Conservation (phyloP, 768 basidiomycete species). For the Lactarius sp. region DNA sequence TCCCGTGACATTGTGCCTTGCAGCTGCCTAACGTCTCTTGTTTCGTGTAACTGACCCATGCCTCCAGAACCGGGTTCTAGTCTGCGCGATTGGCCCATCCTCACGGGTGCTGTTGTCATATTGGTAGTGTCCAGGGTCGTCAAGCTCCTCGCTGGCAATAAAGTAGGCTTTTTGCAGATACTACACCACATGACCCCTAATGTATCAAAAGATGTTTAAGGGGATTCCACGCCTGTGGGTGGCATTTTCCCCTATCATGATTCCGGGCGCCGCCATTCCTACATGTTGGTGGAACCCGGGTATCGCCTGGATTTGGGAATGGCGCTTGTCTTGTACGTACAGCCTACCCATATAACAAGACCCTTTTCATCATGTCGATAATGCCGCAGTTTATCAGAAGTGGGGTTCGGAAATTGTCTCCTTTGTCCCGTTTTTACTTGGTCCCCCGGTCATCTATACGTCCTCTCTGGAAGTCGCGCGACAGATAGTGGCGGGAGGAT, state of each 20-base stretch:
- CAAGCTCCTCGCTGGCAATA: neutral
- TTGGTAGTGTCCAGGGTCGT: neutral
- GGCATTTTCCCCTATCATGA: neutral
- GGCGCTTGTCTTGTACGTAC: conserved; percentile 3
- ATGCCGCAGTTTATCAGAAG: neutral
- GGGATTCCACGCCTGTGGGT: neutral
- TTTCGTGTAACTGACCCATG: neutral
- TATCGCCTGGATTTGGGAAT: neutral
- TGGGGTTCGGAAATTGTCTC: conserved; percentile 1
- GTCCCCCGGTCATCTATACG: neutral
- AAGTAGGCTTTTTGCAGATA: neutral
- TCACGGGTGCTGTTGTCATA: neutral
- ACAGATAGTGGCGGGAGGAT: neutral
- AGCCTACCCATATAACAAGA: neutral
- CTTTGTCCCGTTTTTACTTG: neutral
- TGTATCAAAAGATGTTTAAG: neutral
- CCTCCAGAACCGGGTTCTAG: neutral
- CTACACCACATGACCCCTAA: neutral
- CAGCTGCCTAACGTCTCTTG: neutral
- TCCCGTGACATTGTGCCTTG: neutral
- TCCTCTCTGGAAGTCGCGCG: neutral
- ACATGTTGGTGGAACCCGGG: conserved; percentile 3
- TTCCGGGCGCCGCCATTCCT: neutral
- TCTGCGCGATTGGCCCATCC: neutral
- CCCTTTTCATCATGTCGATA: neutral